Percentiles rank a stretch among this genome's conserved stretches.
Conservation (phyloP, 495 filamentous ascomycete genomes). For the Polyplosphaeria fusca region DNA sequence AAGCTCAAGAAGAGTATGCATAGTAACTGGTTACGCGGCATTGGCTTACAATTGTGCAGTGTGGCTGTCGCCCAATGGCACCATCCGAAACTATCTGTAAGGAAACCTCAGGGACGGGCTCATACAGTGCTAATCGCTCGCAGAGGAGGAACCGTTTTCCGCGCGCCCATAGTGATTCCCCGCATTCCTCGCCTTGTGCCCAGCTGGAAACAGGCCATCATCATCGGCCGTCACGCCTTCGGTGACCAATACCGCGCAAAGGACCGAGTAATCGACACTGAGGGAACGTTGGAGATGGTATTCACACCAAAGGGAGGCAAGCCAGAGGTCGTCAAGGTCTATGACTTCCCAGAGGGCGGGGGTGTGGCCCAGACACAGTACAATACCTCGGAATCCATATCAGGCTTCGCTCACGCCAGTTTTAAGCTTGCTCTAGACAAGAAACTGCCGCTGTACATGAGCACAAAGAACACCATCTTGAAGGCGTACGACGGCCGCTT, state of each 20-base stretch:
- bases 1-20: conserved; percentile 89
- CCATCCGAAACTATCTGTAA: conserved; percentile 86
- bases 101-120: conserved; percentile 12
- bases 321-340: conserved; percentile 86
- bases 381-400: conserved; percentile 94
- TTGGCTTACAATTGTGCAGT: conserved; percentile 48
- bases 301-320: conserved; percentile 81
- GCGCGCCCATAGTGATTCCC: conserved; percentile 95
- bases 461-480: conserved; percentile 98
- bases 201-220: conserved; percentile 97
- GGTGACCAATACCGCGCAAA: conserved; percentile 98
- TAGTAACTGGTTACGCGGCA: background rate
- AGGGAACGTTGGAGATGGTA: conserved; percentile 87
- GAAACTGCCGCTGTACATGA: conserved; percentile 90
- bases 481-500: conserved; percentile 98
- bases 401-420: conserved; percentile 87
- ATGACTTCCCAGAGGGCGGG: conserved; percentile 75
- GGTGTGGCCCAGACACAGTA: conserved; percentile 93
- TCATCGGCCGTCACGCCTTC: conserved; percentile 97
- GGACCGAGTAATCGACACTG: conserved; percentile 74
- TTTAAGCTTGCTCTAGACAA: conserved; percentile 93
- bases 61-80: conserved; percentile 98
- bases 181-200: conserved; percentile 87
- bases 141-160: conserved; percentile 90
- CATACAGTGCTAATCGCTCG: conserved; percentile 7